Evolutionary conservation across 2,329 filamentous ascomycete species (phyloP).

Genomic region (Catunica adiposa): DNA sequence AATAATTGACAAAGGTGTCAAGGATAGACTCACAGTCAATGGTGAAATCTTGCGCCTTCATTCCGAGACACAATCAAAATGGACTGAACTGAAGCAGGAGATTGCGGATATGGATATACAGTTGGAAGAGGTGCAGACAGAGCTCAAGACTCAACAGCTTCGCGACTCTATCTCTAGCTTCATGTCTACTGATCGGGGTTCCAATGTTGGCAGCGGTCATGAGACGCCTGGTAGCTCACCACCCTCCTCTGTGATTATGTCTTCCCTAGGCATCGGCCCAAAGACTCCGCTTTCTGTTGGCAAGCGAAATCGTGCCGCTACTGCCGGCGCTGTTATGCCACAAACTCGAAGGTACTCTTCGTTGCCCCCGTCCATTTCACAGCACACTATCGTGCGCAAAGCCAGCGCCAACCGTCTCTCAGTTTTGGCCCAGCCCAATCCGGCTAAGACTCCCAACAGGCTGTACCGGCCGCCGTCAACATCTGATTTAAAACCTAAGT

Average conservation of each 20-base stretch:
- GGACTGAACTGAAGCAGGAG: constrained; percentile 57
- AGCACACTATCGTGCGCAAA: constrained; percentile 26
- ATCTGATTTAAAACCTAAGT: constrained; percentile 46
- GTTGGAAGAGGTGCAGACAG: constrained; percentile 54
- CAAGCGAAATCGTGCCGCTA: constrained; percentile 32
- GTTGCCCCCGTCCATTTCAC: constrained; percentile 27
- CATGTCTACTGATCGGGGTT: constrained; percentile 68
- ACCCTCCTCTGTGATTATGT: constrained; percentile 45
- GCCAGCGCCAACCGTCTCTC: constrained; percentile 29
- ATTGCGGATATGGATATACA: constrained; percentile 61
- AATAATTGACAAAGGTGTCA: constrained; percentile 91
- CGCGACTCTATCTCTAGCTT: constrained; percentile 77
- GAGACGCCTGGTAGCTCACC: constrained; percentile 56
- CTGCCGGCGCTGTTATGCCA: constrained; percentile 25
- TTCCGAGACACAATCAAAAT: constrained; percentile 68
- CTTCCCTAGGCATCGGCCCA: constrained; percentile 33
- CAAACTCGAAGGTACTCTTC: constrained; percentile 31
- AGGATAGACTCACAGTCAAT: constrained; percentile 88
- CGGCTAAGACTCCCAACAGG: constrained; percentile 28
- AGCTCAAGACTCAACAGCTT: constrained; percentile 53
- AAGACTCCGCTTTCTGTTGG: constrained; percentile 28
- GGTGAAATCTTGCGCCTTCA: constrained; percentile 83
- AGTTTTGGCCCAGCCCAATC: constrained; percentile 32
- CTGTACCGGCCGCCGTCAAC: constrained; percentile 30
- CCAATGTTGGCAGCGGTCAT: constrained; percentile 43